These are phyloP conservation scores for Penicillium lividum DNA, from an alignment of 495 filamentous ascomycete genomes.

Conservation along the genomic window DNA sequence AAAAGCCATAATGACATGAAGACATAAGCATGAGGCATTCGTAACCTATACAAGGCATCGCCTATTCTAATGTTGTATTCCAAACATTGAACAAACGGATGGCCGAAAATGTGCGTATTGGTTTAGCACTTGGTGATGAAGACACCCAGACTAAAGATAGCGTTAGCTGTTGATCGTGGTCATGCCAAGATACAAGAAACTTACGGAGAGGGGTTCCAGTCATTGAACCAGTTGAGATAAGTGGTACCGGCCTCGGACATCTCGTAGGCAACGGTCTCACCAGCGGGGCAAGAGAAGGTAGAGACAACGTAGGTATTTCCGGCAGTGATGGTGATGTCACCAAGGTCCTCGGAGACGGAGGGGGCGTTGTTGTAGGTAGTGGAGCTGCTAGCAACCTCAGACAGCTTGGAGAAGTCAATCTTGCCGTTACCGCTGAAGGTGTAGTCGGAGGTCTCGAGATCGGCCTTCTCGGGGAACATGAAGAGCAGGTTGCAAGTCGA, in stretches of 20 bases:
- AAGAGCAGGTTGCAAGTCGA: conserved; percentile 68
- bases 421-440: conserved; percentile 59
- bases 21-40: conserved; percentile 11
- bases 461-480: conserved; percentile 56
- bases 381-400: conserved; percentile 30
- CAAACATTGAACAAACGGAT: not conserved
- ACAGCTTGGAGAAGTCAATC: conserved; percentile 53
- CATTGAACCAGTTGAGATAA: conserved; percentile 63
- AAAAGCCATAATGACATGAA: conserved; percentile 14
- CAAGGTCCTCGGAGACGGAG: conserved; percentile 45
- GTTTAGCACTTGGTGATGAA: conserved; percentile 11
- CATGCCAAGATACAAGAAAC: conserved; percentile 9
- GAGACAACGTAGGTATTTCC: conserved; percentile 59
- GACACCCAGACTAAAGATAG: conserved; percentile 3
- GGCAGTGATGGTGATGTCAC: conserved; percentile 48
- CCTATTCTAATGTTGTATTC: not conserved
- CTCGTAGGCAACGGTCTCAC: conserved; percentile 50
- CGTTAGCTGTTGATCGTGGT: not conserved
- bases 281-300: conserved; percentile 58
- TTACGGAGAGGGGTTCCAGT: conserved; percentile 58
- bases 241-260: conserved; percentile 54
- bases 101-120: not conserved
- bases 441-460: conserved; percentile 57
- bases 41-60: conserved; percentile 9
- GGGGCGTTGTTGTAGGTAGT: conserved; percentile 57